Evolutionary conservation across 148 eudicot species (phyloP).

Genomic region (Vaccinium vitisidaea): DNA sequence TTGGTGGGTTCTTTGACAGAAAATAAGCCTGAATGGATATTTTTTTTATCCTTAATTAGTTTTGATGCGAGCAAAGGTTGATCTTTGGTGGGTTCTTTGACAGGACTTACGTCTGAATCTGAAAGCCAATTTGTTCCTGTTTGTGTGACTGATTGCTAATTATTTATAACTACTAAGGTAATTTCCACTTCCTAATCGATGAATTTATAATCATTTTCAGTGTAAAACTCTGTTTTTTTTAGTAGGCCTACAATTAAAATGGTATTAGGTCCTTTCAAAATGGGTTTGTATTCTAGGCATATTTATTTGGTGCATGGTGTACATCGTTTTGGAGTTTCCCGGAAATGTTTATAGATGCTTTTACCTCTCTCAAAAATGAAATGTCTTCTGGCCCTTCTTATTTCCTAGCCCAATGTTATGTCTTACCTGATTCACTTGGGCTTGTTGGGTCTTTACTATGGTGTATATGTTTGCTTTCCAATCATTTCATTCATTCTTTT

Average conservation of each 20-base stretch:
- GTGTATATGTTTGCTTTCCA: background rate
- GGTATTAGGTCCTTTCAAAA: too few relatives aligned
- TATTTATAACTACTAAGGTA: too few relatives aligned
- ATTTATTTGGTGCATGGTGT: constrained; percentile 1
- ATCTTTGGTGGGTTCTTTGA: too few relatives aligned
- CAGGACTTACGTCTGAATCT: too few relatives aligned
- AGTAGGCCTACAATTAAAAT: too few relatives aligned
- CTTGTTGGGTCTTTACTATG: background rate
- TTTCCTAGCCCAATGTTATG: background rate
- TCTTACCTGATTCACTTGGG: background rate
- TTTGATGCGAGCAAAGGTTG: background rate
- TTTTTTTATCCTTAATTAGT: background rate
- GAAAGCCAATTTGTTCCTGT: too few relatives aligned
- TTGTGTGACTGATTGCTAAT: too few relatives aligned
- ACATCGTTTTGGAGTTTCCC: background rate
- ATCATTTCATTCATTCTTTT: background rate
- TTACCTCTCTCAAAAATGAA: background rate
- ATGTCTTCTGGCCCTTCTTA: background rate
- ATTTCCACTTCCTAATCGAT: too few relatives aligned
- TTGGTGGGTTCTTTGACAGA: too few relatives aligned
- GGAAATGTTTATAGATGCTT: background rate
- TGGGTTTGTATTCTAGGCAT: background rate
- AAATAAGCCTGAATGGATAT: too few relatives aligned
- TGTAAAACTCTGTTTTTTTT: too few relatives aligned
- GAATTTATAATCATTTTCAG: too few relatives aligned